Base-by-base conservation (phyloP, 441 rosid species). In the Eugenia klotzschiana region DNA sequence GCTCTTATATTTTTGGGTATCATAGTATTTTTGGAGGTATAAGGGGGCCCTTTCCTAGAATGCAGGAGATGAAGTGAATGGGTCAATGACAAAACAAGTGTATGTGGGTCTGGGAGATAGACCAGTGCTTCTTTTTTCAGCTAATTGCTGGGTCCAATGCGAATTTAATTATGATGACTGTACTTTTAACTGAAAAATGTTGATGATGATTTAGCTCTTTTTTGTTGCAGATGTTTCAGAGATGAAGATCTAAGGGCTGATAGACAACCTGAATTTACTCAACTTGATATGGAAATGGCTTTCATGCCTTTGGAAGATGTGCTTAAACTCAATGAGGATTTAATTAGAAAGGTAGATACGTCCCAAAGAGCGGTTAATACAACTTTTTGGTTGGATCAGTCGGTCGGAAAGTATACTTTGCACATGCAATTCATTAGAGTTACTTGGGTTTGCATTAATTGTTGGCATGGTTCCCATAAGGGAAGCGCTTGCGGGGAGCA, bases 211-310 rank as follows among this genome's bases (percentile, higher is more conserved):
- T 33, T 64, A 33, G 46, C n/a, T 33, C 74, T 64, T 64, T 29
- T 41, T 18, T 26, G 23, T 51, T 79, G 46, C 90, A 97, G 99
- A 90, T 97, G 99, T 84, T 97, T 97, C 89, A 92, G 98, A 87
- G 99, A 97, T 88, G 99, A 97, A 89, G 99, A 95, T 92, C 88
- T 95, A 82, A 94, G 99, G 91, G 98, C 98, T 46, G 99, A 97
- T 88, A 94, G 99, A 81, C 99, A 97, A 86, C 98, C 99, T 57
- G 98, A 97, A 87, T 97, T 97, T 90, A 97, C 98, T 55, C 98
- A 97, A 90, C 97, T 97, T 58, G 99, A 97, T 92, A 93, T 95
- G 94, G 98, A 97, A 87, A 83, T 97, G 91, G 94, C 99, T 60
- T 95, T 96, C 88, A 92, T 92, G 88, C 95, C 98, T 55, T 88